Evolutionary conservation across 2,329 filamentous ascomycete species (phyloP), one percentile per base, ranked within the genome.

Genomic region (Chrysoporthe austroafricana): DNA sequence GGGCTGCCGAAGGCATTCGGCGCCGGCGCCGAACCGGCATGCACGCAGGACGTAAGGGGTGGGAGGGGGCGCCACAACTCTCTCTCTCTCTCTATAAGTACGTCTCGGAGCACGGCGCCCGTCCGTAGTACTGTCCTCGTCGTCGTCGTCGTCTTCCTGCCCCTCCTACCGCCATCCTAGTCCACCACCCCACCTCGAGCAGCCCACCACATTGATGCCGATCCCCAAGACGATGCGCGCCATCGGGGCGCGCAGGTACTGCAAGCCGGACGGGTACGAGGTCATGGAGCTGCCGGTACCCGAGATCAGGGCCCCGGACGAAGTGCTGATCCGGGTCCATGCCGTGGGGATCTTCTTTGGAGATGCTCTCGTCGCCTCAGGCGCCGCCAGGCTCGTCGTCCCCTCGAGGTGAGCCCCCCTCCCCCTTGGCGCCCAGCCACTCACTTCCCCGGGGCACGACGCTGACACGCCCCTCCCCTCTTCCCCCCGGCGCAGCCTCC

Each of bases 271-370:
- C 0, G 74, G 69, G 9, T 84, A 80, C 67, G 76, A 81, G 34
- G 69, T 85, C 18, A 68, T 73, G 4, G 79, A 82, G 4, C 66
- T 82, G n/a, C 80, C 83, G 0, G 75, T 80, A 2, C 84, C 84
- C 0, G 71, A 70, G n/a, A 82, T 86, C 61, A 76, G 74, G 2
- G 71, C 76, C 7, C 78, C 82, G 1, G 75, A 81, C 39, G 77
- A 86, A 4, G 74, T 87, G 1, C 73, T 86, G 2, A 68, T 84
- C 13, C 74, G 74, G 18, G 74, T 84, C 39, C 76, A 80, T 50
- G 78, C 81, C 3, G 77, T 74, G 2, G 71, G 72, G 0, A 74
- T 82, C 3, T 73, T 74, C n/a, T 77, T 77, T 0, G 76, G 76
- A 0, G 79, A 84, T 16, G 76, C 78, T 0, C 72, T 75, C 56